Evolutionary conservation across 345 rosid genomes (phyloP).

Genomic region (Ricinus communis): DNA sequence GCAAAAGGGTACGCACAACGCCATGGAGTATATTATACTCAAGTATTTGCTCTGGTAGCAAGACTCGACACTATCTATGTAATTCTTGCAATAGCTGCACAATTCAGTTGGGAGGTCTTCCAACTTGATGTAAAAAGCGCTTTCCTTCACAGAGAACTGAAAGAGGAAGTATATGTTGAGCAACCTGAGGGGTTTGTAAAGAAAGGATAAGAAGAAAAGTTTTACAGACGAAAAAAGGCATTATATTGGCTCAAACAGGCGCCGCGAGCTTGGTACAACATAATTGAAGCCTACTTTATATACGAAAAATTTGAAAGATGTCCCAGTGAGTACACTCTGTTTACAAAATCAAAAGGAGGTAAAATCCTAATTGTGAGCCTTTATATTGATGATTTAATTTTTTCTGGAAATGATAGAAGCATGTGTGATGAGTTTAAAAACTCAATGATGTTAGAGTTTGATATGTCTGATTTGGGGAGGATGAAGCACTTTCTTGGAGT

Average conservation of each 20-base stretch:
- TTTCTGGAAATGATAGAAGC: slow-evolving; percentile 1
- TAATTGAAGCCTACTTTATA: background rate
- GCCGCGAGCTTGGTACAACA: background rate
- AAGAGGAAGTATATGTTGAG: background rate
- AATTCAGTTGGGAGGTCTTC: background rate
- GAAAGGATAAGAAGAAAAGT: background rate
- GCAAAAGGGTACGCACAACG: background rate
- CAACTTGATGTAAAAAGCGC: background rate
- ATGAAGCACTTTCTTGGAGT: background rate
- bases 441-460: too few species aligned
- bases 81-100: background rate
- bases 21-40: background rate
- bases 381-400: background rate
- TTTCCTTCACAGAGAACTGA: background rate
- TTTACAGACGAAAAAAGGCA: background rate
- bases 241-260: background rate
- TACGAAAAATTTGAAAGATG: background rate
- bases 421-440: background rate
- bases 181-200: background rate
- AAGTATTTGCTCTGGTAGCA: background rate
- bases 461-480: background rate
- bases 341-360: background rate
- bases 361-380: background rate
- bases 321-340: background rate
- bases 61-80: background rate